A percentile compares a stretch with the other conserved stretches of the same genome.
phyloP scores from a whole-genome alignment of 1,284 basidiomycete genomes.

The Cystobasidium sp. region DNA sequence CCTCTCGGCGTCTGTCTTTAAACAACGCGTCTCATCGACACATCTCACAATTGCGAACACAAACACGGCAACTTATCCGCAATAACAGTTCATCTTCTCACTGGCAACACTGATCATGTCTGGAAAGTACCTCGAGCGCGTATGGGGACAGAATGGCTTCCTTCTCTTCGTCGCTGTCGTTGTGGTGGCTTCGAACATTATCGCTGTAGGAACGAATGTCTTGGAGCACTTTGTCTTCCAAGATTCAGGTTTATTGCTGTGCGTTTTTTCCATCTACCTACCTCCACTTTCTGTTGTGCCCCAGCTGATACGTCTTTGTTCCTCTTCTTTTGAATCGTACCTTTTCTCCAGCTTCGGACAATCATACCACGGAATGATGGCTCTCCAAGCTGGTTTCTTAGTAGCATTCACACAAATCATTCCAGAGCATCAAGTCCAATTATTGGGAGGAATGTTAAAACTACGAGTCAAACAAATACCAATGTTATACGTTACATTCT shows the following conservation, averaged over 20 bases:
- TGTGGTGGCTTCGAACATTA: conserved; percentile 80
- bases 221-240: conserved; percentile 72
- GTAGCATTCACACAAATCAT: conserved; percentile 97
- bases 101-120: conserved; percentile 79
- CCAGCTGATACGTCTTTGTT: background rate
- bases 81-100: conserved; percentile 72
- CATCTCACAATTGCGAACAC: background rate
- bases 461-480: conserved; percentile 90
- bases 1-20: too few relatives aligned
- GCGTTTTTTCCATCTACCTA: conserved; percentile 55
- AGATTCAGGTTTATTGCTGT: conserved; percentile 75
- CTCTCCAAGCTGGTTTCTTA: conserved; percentile 84
- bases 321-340: background rate
- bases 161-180: conserved; percentile 81
- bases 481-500: conserved; percentile 89
- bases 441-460: conserved; percentile 77
- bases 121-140: conserved; percentile 84
- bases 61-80: background rate
- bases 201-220: conserved; percentile 80
- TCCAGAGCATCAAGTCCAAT: conserved; percentile 94
- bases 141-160: conserved; percentile 88
- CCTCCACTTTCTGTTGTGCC: conserved; percentile 17
- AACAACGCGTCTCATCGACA: background rate
- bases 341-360: conserved; percentile 70
- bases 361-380: conserved; percentile 88